Evolutionary conservation across 495 filamentous ascomycete genomes (phyloP).

Genomic region (Aspergillus kassunensis): DNA sequence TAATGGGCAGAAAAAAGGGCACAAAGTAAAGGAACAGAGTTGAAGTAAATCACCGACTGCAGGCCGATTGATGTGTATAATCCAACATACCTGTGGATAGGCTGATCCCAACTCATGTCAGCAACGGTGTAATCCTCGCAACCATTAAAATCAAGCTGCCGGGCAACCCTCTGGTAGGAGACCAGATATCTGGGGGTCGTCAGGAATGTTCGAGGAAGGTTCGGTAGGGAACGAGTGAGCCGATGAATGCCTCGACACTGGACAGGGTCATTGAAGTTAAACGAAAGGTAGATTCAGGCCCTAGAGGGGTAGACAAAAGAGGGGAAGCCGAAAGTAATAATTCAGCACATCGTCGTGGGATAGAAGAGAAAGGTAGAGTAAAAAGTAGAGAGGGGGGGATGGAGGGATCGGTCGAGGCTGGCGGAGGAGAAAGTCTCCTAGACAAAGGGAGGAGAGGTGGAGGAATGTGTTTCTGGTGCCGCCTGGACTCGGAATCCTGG

Average conservation of each 20-base stretch:
- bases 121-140: slow-evolving; percentile 40
- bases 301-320: slow-evolving; percentile 1
- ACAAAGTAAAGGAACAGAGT: background rate
- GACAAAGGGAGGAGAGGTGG: slow-evolving; percentile 26
- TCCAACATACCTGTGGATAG: slow-evolving; percentile 62
- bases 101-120: slow-evolving; percentile 74
- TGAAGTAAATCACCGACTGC: slow-evolving; percentile 21
- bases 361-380: slow-evolving; percentile 2
- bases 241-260: slow-evolving; percentile 25
- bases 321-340: background rate
- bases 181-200: slow-evolving; percentile 22
- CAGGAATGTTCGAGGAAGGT: slow-evolving; percentile 31
- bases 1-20: background rate
- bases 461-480: slow-evolving; percentile 14
- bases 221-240: slow-evolving; percentile 22
- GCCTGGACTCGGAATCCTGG: background rate
- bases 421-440: slow-evolving; percentile 16
- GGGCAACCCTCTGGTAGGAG: slow-evolving; percentile 32
- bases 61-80: slow-evolving; percentile 6
- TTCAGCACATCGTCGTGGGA: slow-evolving; percentile 14
- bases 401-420: slow-evolving; percentile 12
- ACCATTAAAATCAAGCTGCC: slow-evolving; percentile 41
- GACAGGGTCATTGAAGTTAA: slow-evolving; percentile 33
- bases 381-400: slow-evolving; percentile 4
- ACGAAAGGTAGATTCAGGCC: slow-evolving; percentile 39